Base-by-base conservation (phyloP, 768 basidiomycete genomes). In the Hericium coralloides region DNA sequence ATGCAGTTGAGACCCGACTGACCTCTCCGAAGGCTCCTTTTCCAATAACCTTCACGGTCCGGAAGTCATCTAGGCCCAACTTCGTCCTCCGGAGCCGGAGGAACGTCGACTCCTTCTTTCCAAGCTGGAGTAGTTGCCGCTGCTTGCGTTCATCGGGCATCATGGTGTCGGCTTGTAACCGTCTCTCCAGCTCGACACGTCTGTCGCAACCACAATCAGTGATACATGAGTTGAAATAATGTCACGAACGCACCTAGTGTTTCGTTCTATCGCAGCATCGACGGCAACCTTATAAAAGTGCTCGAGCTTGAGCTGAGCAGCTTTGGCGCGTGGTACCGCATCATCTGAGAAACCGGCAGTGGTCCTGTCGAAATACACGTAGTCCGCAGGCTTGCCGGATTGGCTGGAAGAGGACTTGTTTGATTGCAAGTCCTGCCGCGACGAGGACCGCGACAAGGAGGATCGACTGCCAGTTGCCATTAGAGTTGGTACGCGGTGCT, bases 11-110 rank as follows among this genome's bases (percentile, higher is more conserved):
- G 4, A 9, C 7, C 12, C 18, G 15, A 70, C 81, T 39, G 65
- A 92, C 93, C 76, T 99, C 95, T 69, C 97, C 95, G 66, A 99
- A 99, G 17, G 97, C 97, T 60, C 97, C 97, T 73, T 97, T 98
- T 20, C 97, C 97, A 63, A 99, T 99, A 49, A 99, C 94, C 69
- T 98, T 98, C 65, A 99, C 92, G 4, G 95, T 98, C 62, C 87
- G 78, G 74, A 99, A 99, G 71, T 98, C 89, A 59, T 88, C 84
- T 57, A 98, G 74, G 2, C 94, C 92, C 12, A 99, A 79, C 65
- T 89, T 90, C 26, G 97, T 98, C 52, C 95, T 78, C 55, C 86
- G 79, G 53, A 98, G 77, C 10, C 97, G 84, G 57, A 99, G 80
- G 70, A 87, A 98, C 7, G 87, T 88, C 3, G 85, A 86, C 71